Conservation (phyloP, 2,329 filamentous ascomycete species). For the Microdochium trichocladiopsis region DNA sequence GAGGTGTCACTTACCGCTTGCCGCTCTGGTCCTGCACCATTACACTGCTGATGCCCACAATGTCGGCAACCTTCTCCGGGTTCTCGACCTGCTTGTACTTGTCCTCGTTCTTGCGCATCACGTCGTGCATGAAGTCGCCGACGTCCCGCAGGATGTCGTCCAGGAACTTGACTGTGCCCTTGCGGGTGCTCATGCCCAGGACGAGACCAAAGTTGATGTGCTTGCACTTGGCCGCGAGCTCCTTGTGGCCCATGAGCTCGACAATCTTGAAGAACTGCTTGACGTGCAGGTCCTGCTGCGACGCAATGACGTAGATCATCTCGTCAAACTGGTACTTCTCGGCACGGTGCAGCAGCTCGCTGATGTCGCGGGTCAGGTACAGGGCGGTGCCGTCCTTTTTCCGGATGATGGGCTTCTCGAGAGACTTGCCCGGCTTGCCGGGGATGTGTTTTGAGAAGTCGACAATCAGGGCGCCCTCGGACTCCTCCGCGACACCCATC, state of each 20-base stretch:
- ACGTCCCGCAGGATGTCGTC: constrained; percentile 70
- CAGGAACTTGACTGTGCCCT: constrained; percentile 56
- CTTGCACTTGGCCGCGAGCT: constrained; percentile 60
- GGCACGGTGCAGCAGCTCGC: constrained; percentile 60
- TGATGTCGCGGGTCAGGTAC: constrained; percentile 74
- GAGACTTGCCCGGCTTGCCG: constrained; percentile 60
- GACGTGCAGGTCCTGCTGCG: constrained; percentile 65
- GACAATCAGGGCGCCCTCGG: constrained; percentile 65
- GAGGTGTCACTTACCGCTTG: constrained; percentile 59
- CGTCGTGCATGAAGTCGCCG: constrained; percentile 93
- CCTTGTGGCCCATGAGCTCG: constrained; percentile 61
- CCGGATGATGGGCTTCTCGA: constrained; percentile 64
- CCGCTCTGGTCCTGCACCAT: constrained; percentile 99
- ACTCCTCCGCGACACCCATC: constrained; percentile 59
- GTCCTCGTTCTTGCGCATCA: constrained; percentile 82
- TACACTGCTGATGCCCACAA: constrained; percentile 84
- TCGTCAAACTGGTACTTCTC: constrained; percentile 61
- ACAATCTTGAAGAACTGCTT: constrained; percentile 72
- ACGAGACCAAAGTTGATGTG: constrained; percentile 74
- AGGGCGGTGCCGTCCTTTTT: constrained; percentile 70
- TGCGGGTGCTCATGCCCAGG: constrained; percentile 63
- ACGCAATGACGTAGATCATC: constrained; percentile 74
- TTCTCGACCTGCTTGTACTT: constrained; percentile 90
- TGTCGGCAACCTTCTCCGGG: constrained; percentile 76
- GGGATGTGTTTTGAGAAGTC: constrained; percentile 63